These are phyloP conservation scores for Barbarea vulgaris DNA, from an alignment of 345 rosid species.

Conservation along the genomic window DNA sequence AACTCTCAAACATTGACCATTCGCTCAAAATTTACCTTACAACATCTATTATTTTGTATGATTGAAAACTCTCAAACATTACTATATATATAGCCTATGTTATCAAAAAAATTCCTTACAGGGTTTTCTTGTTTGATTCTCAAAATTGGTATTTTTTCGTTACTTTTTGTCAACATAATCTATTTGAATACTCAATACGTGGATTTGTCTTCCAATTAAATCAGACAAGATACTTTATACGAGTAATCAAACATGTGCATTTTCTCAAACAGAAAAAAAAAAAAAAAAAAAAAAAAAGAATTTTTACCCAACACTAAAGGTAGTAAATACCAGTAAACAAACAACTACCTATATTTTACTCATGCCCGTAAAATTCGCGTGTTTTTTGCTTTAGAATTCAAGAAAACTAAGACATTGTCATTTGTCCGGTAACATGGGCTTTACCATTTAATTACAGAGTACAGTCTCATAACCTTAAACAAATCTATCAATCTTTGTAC, in stretches of 20 bases:
- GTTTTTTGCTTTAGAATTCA: conserved; percentile 6
- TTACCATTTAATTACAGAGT: neutral
- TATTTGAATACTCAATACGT: too few species aligned
- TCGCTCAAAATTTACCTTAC: neutral
- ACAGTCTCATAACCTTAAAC: conserved; percentile 8
- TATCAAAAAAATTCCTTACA: too few species aligned
- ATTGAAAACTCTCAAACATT: neutral
- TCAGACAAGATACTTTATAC: neutral
- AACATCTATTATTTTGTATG: neutral
- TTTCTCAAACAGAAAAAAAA: neutral
- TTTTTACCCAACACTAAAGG: neutral
- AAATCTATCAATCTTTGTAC: neutral
- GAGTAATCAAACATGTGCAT: neutral
- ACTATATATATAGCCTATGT: neutral
- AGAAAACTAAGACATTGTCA: neutral
- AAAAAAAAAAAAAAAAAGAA: too few species aligned
- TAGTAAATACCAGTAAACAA: conserved; percentile 8
- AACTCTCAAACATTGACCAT: neutral
- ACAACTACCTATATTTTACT: neutral
- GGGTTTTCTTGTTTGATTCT: neutral
- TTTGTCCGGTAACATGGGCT: neutral
- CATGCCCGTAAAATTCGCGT: neutral
- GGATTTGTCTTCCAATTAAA: neutral
- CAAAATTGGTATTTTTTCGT: neutral
- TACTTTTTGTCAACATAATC: neutral